Percentiles rank a stretch among this genome's conserved stretches.
These are phyloP conservation scores for Malassezia sp. DNA, from an alignment of 1,284 basidiomycete species.

Conservation along the genomic window DNA sequence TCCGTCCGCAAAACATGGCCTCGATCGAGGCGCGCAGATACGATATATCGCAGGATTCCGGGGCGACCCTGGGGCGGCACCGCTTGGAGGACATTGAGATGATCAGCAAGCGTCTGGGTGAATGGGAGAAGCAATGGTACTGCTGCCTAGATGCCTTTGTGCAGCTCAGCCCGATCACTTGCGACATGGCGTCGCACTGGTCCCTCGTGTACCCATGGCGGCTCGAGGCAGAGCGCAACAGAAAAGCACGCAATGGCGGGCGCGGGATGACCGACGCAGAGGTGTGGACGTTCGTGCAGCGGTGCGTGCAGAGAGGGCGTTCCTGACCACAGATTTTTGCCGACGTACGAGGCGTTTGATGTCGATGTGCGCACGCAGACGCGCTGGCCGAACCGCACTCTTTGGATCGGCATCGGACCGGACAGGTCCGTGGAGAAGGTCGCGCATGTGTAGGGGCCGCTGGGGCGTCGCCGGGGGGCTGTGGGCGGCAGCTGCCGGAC, in stretches of 20 bases:
- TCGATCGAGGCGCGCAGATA: conserved; percentile 47
- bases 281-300: conserved; percentile 56
- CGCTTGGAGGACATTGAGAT: conserved; percentile 52
- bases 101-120: conserved; percentile 56
- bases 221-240: conserved; percentile 69
- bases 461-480: too few relatives aligned
- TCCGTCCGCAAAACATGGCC: conserved; percentile 31
- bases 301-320: conserved; percentile 10
- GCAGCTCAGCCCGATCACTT: conserved; percentile 48
- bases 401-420: conserved; percentile 1
- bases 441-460: too few relatives aligned
- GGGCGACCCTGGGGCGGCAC: conserved; percentile 34
- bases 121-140: conserved; percentile 60
- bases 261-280: conserved; percentile 70
- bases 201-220: conserved; percentile 55
- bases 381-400: not conserved
- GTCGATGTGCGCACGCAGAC: not conserved
- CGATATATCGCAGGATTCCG: not conserved
- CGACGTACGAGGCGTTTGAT: conserved; percentile 23
- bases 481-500: too few relatives aligned
- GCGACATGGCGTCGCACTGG: not conserved
- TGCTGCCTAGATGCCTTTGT: conserved; percentile 58
- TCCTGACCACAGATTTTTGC: conserved; percentile 18
- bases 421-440: conserved; percentile 2
- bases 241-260: conserved; percentile 72